Percentiles rank a stretch among this genome's conserved stretches.
Conservation (phyloP, 306 rosid species). For the Glycine latifolia region DNA sequence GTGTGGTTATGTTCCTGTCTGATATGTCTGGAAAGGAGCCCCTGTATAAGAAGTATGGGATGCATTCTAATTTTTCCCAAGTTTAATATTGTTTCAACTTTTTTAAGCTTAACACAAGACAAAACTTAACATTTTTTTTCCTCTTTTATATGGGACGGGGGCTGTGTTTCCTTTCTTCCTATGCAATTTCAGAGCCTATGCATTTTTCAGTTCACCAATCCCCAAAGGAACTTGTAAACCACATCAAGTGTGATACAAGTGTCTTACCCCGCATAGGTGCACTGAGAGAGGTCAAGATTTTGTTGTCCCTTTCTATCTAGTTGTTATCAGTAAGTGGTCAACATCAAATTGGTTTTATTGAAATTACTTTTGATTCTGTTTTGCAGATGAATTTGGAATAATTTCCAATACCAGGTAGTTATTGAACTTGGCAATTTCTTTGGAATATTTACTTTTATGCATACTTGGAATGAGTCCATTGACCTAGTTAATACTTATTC, state of each 20-base stretch:
- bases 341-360: slow-evolving; percentile 29
- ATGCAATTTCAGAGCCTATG: slow-evolving; percentile 67
- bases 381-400: slow-evolving; percentile 95
- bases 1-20: slow-evolving; percentile 91
- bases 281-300: slow-evolving; percentile 77
- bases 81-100: slow-evolving; percentile 15
- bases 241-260: slow-evolving; percentile 87
- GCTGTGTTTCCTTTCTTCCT: slow-evolving; percentile 32
- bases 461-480: neutral
- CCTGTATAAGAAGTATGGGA: slow-evolving; percentile 82
- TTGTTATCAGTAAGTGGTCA: slow-evolving; percentile 36
- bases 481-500: neutral
- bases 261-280: slow-evolving; percentile 96
- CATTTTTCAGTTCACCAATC: slow-evolving; percentile 86
- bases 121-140: slow-evolving; percentile 38
- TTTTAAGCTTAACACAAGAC: slow-evolving; percentile 11
- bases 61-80: slow-evolving; percentile 28
- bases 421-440: slow-evolving; percentile 1
- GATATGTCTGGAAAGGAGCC: slow-evolving; percentile 99
- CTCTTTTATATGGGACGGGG: neutral
- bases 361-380: slow-evolving; percentile 39
- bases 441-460: neutral
- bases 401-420: slow-evolving; percentile 85
- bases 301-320: slow-evolving; percentile 30
- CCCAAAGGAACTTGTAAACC: slow-evolving; percentile 87